phyloP scores from a whole-genome alignment of 176 grass and related monocot species.

The Zea luxurians region DNA sequence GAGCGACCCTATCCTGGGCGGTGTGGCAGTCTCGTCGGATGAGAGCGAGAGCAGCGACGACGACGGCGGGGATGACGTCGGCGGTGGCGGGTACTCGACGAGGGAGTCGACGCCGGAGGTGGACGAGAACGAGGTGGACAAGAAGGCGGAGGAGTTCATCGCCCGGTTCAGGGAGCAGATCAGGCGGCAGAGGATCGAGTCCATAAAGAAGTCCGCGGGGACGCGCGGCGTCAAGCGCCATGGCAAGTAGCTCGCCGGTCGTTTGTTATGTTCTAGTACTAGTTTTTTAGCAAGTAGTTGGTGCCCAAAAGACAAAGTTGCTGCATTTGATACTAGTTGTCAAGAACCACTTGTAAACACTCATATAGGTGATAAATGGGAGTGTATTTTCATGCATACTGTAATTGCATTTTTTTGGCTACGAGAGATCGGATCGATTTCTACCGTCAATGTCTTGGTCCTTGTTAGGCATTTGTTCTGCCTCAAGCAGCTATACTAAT shows the following conservation, averaged over 20 bases:
- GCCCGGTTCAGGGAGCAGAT: slow-evolving; percentile 94
- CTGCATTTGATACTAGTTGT: slow-evolving; percentile 9
- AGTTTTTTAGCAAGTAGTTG: neutral
- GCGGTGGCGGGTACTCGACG: slow-evolving; percentile 43
- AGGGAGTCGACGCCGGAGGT: slow-evolving; percentile 47
- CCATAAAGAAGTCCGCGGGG: slow-evolving; percentile 70
- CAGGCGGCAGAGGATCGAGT: slow-evolving; percentile 80
- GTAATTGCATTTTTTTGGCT: too few species aligned
- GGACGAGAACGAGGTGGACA: slow-evolving; percentile 90
- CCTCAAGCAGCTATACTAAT: neutral
- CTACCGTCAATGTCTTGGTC: too few species aligned
- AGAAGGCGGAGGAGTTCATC: slow-evolving; percentile 91
- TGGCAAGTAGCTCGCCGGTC: slow-evolving; percentile 43
- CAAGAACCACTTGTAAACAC: slow-evolving; percentile 55
- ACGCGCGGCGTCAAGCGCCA: slow-evolving; percentile 56
- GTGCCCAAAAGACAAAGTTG: slow-evolving; percentile 2
- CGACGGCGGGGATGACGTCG: slow-evolving; percentile 34
- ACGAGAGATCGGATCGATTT: too few species aligned
- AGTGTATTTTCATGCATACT: too few species aligned
- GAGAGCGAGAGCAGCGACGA: slow-evolving; percentile 65
- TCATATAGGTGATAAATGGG: neutral
- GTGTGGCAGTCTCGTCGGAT: slow-evolving; percentile 40
- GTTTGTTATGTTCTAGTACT: neutral
- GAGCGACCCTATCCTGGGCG: slow-evolving; percentile 45
- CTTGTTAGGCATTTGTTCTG: slow-evolving; percentile 10